phyloP scores from a whole-genome alignment of 805 yeast species.

The Cyberlindnera petersonii region DNA sequence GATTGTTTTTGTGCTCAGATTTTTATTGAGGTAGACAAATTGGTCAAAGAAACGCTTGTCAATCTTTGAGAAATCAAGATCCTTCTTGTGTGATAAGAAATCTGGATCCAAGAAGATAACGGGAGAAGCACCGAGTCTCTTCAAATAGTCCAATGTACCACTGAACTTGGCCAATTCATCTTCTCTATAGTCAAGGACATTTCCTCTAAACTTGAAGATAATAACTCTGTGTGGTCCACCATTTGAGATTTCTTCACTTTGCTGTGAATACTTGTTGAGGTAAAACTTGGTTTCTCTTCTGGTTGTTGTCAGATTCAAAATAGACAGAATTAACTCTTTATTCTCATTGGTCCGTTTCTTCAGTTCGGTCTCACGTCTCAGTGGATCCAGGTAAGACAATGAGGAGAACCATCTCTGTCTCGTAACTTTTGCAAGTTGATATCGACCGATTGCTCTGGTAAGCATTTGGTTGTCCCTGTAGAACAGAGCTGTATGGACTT shows the following conservation, averaged over 20 bases:
- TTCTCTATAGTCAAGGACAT: constrained; percentile 15
- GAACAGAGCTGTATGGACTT: too few species aligned
- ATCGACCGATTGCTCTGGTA: too few species aligned
- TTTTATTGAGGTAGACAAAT: constrained; percentile 17
- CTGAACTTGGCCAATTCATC: constrained; percentile 16
- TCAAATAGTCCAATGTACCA: constrained; percentile 22
- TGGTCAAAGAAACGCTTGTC: constrained; percentile 21
- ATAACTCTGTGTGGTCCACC: constrained; percentile 23
- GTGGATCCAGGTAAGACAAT: constrained; percentile 7
- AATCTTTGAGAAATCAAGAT: constrained; percentile 14
- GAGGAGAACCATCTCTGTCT: constrained; percentile 1
- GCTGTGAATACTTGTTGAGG: constrained; percentile 59
- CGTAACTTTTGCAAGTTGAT: too few species aligned
- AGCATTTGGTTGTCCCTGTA: too few species aligned
- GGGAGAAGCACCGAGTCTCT: constrained; percentile 23
- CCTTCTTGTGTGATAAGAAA: constrained; percentile 20
- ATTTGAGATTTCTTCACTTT: constrained; percentile 29
- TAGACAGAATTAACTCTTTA: constrained; percentile 73
- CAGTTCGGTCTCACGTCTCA: constrained; percentile 7
- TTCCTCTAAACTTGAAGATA: constrained; percentile 28
- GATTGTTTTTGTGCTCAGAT: constrained; percentile 7
- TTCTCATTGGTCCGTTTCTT: constrained; percentile 38
- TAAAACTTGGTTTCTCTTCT: constrained; percentile 88
- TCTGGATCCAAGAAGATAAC: constrained; percentile 24
- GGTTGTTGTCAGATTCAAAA: constrained; percentile 86